Conservation (phyloP, 495 filamentous ascomycete genomes). For the Corynascus novoguineensis region DNA sequence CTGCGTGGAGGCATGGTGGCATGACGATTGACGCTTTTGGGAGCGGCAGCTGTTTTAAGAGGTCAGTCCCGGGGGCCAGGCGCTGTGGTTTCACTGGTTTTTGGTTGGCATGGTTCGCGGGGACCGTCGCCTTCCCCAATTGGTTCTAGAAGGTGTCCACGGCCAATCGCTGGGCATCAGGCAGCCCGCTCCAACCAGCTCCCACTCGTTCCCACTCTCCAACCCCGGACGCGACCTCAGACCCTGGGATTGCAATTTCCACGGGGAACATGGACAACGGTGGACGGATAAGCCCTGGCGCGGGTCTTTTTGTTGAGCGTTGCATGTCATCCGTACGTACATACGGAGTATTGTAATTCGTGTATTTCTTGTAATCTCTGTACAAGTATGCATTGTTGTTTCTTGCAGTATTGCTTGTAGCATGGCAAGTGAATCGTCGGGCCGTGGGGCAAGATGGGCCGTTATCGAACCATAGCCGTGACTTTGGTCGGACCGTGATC, state of each 20-base stretch:
- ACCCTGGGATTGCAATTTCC: constrained; percentile 19
- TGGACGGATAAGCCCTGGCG: not conserved
- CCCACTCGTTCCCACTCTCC: constrained; percentile 7
- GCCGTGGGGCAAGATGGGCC: not conserved
- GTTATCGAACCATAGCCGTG: not conserved
- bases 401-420: too few relatives aligned
- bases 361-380: too few relatives aligned
- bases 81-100: not conserved
- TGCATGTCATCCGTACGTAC: too few relatives aligned
- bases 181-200: constrained; percentile 7
- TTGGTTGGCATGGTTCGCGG: not conserved
- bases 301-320: not conserved
- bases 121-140: constrained; percentile 17
- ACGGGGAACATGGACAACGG: not conserved
- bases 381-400: too few relatives aligned
- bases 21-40: constrained; percentile 18
- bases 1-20: not conserved
- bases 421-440: not conserved
- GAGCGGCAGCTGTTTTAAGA: constrained; percentile 17
- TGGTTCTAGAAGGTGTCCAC: constrained; percentile 17
- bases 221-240: constrained; percentile 7
- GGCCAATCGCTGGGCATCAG: constrained; percentile 15
- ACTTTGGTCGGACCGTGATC: not conserved
- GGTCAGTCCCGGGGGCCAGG: constrained; percentile 7
- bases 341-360: too few relatives aligned